Conservation (phyloP, 768 basidiomycete genomes). For the Termitomyces heimii region DNA sequence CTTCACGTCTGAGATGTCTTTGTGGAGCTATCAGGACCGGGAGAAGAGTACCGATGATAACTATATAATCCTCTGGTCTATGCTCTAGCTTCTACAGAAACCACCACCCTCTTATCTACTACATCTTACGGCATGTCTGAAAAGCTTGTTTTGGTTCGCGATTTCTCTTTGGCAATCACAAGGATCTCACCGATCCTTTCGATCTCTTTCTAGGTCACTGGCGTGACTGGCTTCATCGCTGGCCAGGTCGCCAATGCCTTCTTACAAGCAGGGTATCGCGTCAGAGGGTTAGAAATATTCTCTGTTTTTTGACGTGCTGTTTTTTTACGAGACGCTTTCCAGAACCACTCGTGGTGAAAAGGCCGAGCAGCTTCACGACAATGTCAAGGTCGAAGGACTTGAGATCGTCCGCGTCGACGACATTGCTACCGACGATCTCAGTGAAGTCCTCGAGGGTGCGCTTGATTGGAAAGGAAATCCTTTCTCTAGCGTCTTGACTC, state of each 20-base stretch:
- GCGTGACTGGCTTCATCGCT: slow-evolving; percentile 33
- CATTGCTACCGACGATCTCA: slow-evolving; percentile 11
- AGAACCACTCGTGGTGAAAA: slow-evolving; percentile 30
- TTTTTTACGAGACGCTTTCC: background rate
- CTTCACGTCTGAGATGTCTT: background rate
- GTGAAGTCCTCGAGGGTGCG: slow-evolving; percentile 16
- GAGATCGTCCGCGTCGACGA: slow-evolving; percentile 22
- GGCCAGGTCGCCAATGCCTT: slow-evolving; percentile 29
- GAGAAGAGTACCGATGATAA: background rate
- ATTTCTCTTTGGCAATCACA: background rate
- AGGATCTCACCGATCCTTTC: background rate
- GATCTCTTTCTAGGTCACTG: slow-evolving; percentile 28
- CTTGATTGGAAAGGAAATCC: background rate
- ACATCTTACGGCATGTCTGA: slow-evolving; percentile 11
- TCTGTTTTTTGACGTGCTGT: background rate
- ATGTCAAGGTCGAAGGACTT: slow-evolving; percentile 20
- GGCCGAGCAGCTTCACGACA: slow-evolving; percentile 15
- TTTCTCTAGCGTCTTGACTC: background rate
- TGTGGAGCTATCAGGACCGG: background rate
- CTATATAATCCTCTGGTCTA: slow-evolving; percentile 3
- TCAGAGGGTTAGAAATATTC: slow-evolving; percentile 26
- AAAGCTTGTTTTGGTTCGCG: slow-evolving; percentile 15
- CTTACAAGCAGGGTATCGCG: slow-evolving; percentile 30
- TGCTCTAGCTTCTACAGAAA: background rate
- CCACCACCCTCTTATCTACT: background rate